A percentile compares a stretch with the other conserved stretches of the same genome.
phyloP scores from a whole-genome alignment of 2,329 filamentous ascomycete species.

The Plectosphaerella cucumerina region DNA sequence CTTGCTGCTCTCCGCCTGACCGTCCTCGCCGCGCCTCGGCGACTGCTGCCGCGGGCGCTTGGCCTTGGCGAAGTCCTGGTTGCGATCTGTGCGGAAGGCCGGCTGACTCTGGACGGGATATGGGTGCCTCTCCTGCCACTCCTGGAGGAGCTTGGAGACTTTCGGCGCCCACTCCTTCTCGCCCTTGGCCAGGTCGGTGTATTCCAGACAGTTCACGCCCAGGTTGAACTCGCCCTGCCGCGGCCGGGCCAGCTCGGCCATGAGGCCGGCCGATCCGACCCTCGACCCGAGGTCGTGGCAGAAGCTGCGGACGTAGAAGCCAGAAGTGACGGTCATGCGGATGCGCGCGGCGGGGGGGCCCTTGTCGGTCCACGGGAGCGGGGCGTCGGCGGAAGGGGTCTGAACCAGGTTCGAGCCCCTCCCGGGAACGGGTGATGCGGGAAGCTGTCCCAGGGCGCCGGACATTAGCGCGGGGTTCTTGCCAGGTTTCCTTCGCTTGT shows the following conservation, averaged over 20 bases:
- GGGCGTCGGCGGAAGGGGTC: slow-evolving; percentile 39
- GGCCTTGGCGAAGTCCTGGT: slow-evolving; percentile 2
- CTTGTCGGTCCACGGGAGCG: slow-evolving; percentile 54
- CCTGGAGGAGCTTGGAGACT: slow-evolving; percentile 46
- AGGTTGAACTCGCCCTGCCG: slow-evolving; percentile 79
- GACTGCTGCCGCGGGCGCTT: slow-evolving; percentile 5
- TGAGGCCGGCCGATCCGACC: slow-evolving; percentile 75
- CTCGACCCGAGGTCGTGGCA: slow-evolving; percentile 87
- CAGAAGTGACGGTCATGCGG: slow-evolving; percentile 88
- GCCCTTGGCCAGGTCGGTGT: slow-evolving; percentile 68
- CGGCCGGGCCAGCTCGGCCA: slow-evolving; percentile 78
- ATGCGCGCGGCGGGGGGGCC: slow-evolving; percentile 75
- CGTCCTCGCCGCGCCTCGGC: slow-evolving; percentile 5
- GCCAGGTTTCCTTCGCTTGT: slow-evolving; percentile 26
- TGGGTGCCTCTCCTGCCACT: slow-evolving; percentile 29
- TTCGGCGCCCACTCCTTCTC: slow-evolving; percentile 81
- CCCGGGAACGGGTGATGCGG: slow-evolving; percentile 31
- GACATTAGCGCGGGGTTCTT: slow-evolving; percentile 49
- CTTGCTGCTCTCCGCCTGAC: slow-evolving; percentile 3
- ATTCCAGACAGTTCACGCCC: slow-evolving; percentile 70
- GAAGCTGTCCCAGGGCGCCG: slow-evolving; percentile 49
- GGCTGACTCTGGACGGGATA: slow-evolving; percentile 17
- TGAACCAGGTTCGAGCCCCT: slow-evolving; percentile 53
- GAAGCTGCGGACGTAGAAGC: slow-evolving; percentile 93
- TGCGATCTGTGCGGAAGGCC: slow-evolving; percentile 8